Base-by-base conservation (phyloP, 345 rosid species). In the Arabis alpina region DNA sequence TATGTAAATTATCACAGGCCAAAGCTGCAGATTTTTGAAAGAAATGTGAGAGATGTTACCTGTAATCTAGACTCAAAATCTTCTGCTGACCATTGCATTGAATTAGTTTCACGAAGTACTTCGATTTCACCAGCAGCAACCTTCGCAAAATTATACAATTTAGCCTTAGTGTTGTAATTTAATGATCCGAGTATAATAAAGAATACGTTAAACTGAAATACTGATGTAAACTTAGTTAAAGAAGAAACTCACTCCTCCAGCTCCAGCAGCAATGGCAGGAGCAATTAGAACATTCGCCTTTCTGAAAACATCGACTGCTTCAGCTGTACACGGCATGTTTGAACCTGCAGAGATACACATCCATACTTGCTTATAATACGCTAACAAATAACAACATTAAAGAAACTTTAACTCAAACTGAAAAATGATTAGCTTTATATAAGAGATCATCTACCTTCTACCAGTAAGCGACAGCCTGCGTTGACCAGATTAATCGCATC, bases 111-210 rank as follows among this genome's bases (percentile, higher is more conserved):
- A 43, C 89, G 89, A 76, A 86, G 89, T 70, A 87, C 80, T 81
- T 91, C 99, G 28, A 94, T 92, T 84, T 94, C 98, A 65, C 99
- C 99, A 11, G 99, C 98, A 68, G 91, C 92, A 79, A 91, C 98
- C 99, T 94, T 85, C 66, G 68, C 34, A 59, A n/a, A 60, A 8
- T 28, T 36, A 59, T 15, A 11, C 51, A 71, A 10, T 43, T 70
- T 15, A 56, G 19, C 53, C 23, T 19, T 0, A 19, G 1, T 19
- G 23, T 19, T 19, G 23, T 19, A 19, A 19, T 19, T 19, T 19
- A 19, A 19, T 19, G 23, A 19, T 19, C 23, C 0, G 23, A 19
- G 23, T 0, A 0, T 19, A 19, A 19, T 19, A 19, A 19, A 19
- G 23, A 19, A 19, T 19, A 19, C 1, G 23, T 19, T 74, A 9